Base-by-base conservation (phyloP, 2,329 filamentous ascomycete genomes). In the Ophiosphaerella narmari region DNA sequence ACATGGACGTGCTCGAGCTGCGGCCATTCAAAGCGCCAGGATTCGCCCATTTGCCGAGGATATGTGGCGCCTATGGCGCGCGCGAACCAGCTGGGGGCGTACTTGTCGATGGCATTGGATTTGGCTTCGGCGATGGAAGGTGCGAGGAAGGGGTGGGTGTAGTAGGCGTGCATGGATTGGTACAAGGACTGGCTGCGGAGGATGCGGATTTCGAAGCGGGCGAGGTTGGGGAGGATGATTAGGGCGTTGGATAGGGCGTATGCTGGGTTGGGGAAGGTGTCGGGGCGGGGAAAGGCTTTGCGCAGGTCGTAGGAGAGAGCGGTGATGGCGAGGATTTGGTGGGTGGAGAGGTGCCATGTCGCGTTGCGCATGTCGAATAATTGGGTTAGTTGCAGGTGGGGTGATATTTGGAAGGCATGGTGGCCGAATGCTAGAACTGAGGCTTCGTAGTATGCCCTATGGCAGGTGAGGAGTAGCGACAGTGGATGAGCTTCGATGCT, bases 401-500 rank as follows among this genome's bases (percentile, higher is more conserved):
- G 2, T 5, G 18, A 5, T 2, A 59, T 8, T 8, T 23, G 16
- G 13, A 59, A 59, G 7, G 46, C 39, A 33, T 49, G 32, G 9
- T 34, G 43, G 3, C 11, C 21, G 39, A 52, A 59, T 6, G 56
- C 56, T 7, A 51, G 36, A 23, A 31, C 24, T 6, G 35, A 29
- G 36, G 56, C 51, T 38, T 56, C 53, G 18, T 41, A 12, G 29
- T 52, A 32, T 39, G 50, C 37, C 2, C 24, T 45, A 13, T 40
- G 51, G 44, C 56, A 57, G 12, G 46, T 43, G 2, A 40, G 32
- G 32, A 59, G 54, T 8, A 59, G 44, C 7, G 46, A 50, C 13
- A 57, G 45, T 7, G 54, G 48, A 32, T 57, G 46, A 5, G 40
- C n/a, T 14, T 38, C 12, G 8, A 39, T 9, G 14, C 13, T 39